These are phyloP conservation scores for Lactarius indigo DNA, from an alignment of 768 basidiomycete species.

Conservation along the genomic window DNA sequence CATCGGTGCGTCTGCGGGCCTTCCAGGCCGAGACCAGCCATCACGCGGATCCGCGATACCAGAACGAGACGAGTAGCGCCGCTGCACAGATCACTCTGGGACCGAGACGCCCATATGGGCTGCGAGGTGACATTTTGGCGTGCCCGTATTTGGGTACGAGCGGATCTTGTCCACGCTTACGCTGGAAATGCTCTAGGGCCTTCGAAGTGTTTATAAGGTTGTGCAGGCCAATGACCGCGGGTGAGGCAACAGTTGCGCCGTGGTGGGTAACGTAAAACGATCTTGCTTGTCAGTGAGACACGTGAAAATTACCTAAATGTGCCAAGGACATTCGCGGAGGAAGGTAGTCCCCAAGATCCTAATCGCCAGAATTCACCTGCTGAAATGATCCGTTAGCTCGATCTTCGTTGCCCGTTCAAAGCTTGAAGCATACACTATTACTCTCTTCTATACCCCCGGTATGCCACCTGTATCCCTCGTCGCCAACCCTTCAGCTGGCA, in stretches of 20 bases:
- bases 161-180: conserved; percentile 42
- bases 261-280: conserved; percentile 55
- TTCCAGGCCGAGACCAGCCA: neutral
- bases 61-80: conserved; percentile 10
- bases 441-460: conserved; percentile 54
- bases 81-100: conserved; percentile 29
- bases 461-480: conserved; percentile 45
- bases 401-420: neutral
- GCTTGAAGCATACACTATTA: conserved; percentile 38
- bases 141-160: conserved; percentile 28
- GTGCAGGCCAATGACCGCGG: conserved; percentile 46
- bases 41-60: neutral
- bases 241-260: conserved; percentile 36
- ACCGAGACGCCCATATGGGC: neutral
- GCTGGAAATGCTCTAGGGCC: conserved; percentile 40
- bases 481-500: conserved; percentile 45
- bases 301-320: conserved; percentile 10
- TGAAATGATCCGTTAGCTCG: conserved; percentile 22
- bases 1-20: neutral
- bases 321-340: conserved; percentile 41
- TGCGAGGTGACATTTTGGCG: conserved; percentile 19
- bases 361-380: conserved; percentile 56
- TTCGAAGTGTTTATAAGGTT: conserved; percentile 39
- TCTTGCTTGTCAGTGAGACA: conserved; percentile 35
- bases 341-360: conserved; percentile 58